Percentiles rank a stretch among this genome's conserved stretches.
Evolutionary conservation across 208 protist species (phyloP).

Genomic region (Leishmania turanica): DNA sequence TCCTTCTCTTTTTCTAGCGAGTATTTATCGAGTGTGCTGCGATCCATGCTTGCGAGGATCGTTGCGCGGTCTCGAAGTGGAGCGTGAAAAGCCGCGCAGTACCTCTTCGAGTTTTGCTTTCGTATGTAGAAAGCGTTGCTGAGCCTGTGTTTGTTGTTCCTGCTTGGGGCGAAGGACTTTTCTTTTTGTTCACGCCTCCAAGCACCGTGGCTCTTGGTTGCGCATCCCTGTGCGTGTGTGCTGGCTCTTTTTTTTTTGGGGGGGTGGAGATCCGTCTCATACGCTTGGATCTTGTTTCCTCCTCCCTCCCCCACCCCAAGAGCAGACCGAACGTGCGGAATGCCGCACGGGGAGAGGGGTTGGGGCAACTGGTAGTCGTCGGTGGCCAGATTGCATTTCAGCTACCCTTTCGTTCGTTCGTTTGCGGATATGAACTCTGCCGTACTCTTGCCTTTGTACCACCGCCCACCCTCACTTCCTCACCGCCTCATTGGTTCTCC

Average conservation of each 20-base stretch:
- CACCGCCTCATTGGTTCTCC: background rate
- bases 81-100: background rate
- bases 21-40: background rate
- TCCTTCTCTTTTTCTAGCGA: background rate
- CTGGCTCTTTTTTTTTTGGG: background rate
- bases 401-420: background rate
- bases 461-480: background rate
- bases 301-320: background rate
- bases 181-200: background rate
- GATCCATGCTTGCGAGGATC: background rate
- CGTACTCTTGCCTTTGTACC: background rate
- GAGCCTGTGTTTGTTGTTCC: background rate
- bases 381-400: background rate
- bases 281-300: background rate
- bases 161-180: background rate
- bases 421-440: background rate
- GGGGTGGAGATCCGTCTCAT: background rate
- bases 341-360: background rate
- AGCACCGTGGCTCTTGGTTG: background rate
- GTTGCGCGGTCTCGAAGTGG: background rate
- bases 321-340: background rate
- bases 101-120: background rate
- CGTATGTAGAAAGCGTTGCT: background rate
- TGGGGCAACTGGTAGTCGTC: background rate
- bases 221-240: background rate